A percentile compares a stretch with the other conserved stretches of the same genome.
phyloP scores from a whole-genome alignment of 2,329 filamentous ascomycete species.

The Teratosphaeria gauchensis region DNA sequence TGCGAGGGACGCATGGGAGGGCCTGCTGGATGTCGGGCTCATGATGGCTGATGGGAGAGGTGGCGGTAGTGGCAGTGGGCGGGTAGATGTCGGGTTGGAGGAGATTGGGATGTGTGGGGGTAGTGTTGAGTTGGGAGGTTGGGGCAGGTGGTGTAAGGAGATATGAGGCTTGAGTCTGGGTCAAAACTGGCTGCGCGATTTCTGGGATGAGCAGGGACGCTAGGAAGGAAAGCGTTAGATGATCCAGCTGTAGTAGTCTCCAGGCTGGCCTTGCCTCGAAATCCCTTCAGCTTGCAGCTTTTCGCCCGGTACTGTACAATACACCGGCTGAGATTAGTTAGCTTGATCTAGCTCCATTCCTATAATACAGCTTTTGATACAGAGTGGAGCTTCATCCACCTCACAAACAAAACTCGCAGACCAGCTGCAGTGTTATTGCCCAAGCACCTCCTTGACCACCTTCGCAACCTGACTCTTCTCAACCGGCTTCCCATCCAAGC shows the following conservation, averaged over 20 bases:
- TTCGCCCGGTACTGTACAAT: no score
- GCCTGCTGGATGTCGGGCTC: slow-evolving; percentile 57
- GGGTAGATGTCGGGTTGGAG: slow-evolving; percentile 65
- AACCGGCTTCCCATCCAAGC: slow-evolving; percentile 53
- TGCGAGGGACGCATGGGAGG: slow-evolving; percentile 66
- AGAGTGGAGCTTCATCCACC: not conserved
- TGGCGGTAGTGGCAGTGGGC: slow-evolving; percentile 41
- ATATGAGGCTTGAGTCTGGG: slow-evolving; percentile 30
- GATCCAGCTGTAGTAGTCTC: no score
- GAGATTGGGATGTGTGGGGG: slow-evolving; percentile 53
- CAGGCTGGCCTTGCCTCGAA: no score
- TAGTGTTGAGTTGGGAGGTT: slow-evolving; percentile 42
- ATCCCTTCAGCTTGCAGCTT: no score
- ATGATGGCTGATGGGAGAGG: slow-evolving; percentile 40
- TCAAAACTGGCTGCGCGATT: no score
- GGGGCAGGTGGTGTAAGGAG: slow-evolving; percentile 66
- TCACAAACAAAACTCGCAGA: slow-evolving; percentile 1
- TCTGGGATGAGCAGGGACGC: no score
- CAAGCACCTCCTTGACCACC: slow-evolving; percentile 44
- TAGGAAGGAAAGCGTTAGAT: no score
- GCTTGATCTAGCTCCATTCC: not conserved
- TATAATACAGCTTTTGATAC: not conserved
- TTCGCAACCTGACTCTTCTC: slow-evolving; percentile 53
- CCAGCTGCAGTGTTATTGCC: slow-evolving; percentile 6
- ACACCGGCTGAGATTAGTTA: no score